Evolutionary conservation across 2,329 filamentous ascomycete species (phyloP), one percentile per base, ranked within the genome.

Genomic region (Amauroascus niger): DNA sequence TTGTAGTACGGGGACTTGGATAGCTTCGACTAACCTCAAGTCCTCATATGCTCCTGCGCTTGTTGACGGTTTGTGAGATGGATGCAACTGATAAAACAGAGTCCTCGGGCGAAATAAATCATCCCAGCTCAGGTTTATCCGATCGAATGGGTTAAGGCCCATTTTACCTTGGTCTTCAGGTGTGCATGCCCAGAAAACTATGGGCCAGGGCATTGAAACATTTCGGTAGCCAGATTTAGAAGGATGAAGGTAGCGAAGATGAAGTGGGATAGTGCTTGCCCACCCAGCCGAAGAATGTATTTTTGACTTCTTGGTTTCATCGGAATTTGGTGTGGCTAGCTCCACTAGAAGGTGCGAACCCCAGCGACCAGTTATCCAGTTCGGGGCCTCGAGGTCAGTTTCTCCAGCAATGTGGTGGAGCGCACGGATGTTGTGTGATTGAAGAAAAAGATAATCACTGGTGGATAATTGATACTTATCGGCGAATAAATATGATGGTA

Each of bases 101-200:
- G 88, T 95, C 48, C 80, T 77, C 0, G 81, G 77, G 1, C 79
- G 81, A 66, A 96, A 96, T 7, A 94, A 69, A 0, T 78, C 80
- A 59, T 96, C 91, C 67, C 90, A 96, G 0, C 89, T 90, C n/a
- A 96, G 63, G 64, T 88, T 81, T n/a, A 77, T 73, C 5, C 87
- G 76, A 67, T 96, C 90, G 68, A 97, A 97, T 0, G 91, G 91
- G 63, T 86, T 95, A 4, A 77, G 79, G 0, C 79, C 69, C 69
- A 91, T 87, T 62, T 87, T 84, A 32, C 64, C 62, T 28, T 67
- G 67, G 32, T 71, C 69, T 35, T 73, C 68, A 0, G 83, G 79
- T 6, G 79, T 76, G 64, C 91, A 97, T 0, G 89, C 88, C 90
- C 90, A 96, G 73, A 96, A 96, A 0, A 96, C 79, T 0, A 81